Base-by-base conservation (phyloP, 2,329 filamentous ascomycete genomes). In the Botrytis deweyae region DNA sequence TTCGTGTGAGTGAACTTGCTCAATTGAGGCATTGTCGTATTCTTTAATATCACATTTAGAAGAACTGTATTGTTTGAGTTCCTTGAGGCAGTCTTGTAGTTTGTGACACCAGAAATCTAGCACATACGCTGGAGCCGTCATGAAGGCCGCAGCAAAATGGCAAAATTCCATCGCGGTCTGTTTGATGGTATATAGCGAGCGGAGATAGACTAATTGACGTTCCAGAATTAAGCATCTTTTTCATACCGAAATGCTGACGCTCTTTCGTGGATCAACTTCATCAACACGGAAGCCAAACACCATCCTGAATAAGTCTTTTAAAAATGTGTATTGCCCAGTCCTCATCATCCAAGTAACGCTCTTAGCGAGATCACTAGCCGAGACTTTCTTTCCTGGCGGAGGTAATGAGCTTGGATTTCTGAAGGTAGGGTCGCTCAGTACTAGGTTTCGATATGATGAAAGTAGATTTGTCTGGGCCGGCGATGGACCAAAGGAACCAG, bases 271-370 rank as follows among this genome's bases (percentile, higher is more conserved):
- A 65, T 92, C 89, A 1, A 89, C 91, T 78, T 97, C 94, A 72
- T 97, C 93, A 25, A 94, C 83, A 66, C 91, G 89, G 80, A 95
- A 95, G 5, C 93, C 92, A 81, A 97, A 97, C 4, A 97, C 94
- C 59, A 95, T 86, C 71, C 89, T 88, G 84, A 93, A 98, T 22
- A 98, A 85, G 79, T 97, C 94, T 68, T 90, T 87, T 76, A 98
- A 84, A 86, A 95, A 98, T 14, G 85, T 85, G 82, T 96, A 96
- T 78, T 94, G 90, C 73, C 89, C 87, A 42, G 89, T 90, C 73
- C 89, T 86, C 70, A 88, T 88, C 88, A 97, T 93, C 85, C 91
- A 91, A 70, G 88, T 86, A 10, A 97, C 92, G 68, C 93, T 93
- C 81, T 91, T 92, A 52, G 92, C 93, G 76, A 97, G 89, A 78